phyloP scores from a whole-genome alignment of 1,284 basidiomycete genomes.

The Papiliotrema terrestris region DNA sequence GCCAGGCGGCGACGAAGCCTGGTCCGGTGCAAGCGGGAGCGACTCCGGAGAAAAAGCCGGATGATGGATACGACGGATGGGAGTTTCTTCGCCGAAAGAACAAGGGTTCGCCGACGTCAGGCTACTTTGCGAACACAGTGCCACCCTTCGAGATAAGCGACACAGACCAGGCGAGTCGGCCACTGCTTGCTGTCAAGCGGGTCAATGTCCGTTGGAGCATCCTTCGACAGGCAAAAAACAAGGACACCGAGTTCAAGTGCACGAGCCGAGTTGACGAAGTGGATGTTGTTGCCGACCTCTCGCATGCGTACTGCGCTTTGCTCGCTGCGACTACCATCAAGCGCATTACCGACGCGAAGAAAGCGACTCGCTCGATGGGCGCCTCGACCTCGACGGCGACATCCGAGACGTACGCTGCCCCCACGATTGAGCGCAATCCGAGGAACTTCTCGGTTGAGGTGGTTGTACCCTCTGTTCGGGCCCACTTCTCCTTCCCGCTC shows the following conservation, averaged over 20 bases:
- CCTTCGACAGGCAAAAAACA: conserved; percentile 8
- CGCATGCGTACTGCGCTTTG: conserved; percentile 69
- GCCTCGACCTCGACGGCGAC: too few species aligned
- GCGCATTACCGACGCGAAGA: conserved; percentile 14
- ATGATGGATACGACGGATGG: conserved; percentile 34
- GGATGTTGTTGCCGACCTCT: conserved; percentile 58
- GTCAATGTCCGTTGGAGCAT: conserved; percentile 29
- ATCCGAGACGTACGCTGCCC: background rate
- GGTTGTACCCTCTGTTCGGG: conserved; percentile 26
- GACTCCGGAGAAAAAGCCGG: conserved; percentile 7
- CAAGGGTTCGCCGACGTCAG: background rate
- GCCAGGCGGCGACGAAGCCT: conserved; percentile 1
- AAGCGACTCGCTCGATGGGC: conserved; percentile 7
- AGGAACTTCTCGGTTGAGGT: conserved; percentile 35
- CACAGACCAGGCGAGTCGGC: conserved; percentile 40
- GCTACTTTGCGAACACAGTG: conserved; percentile 22
- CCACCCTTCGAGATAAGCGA: conserved; percentile 33
- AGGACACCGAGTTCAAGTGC: conserved; percentile 19
- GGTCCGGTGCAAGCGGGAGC: conserved; percentile 7
- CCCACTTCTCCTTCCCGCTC: conserved; percentile 43
- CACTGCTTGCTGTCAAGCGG: conserved; percentile 42
- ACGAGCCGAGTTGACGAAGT: conserved; percentile 29
- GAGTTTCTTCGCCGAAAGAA: conserved; percentile 26
- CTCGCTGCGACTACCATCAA: conserved; percentile 57
- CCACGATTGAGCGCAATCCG: conserved; percentile 4